Percentiles rank a stretch among this genome's conserved stretches.
phyloP scores from a whole-genome alignment of 495 filamentous ascomycete genomes.

The Aspergillus mulundensis region DNA sequence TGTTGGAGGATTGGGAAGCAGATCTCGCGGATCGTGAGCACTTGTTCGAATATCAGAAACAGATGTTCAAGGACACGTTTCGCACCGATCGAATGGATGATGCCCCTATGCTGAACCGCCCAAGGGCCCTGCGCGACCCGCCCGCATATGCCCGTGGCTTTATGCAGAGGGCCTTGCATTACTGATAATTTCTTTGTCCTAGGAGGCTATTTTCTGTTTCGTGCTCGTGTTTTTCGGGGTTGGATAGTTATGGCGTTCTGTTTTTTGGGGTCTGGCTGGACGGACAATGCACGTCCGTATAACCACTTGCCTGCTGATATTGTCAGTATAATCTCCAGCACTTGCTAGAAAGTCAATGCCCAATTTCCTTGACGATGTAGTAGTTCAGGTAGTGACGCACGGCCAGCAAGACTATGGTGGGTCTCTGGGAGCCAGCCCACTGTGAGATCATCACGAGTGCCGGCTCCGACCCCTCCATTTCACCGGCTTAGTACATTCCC shows the following conservation, averaged over 20 bases:
- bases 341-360: conserved; percentile 4
- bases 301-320: no score
- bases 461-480: conserved; percentile 11
- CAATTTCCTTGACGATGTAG: neutral
- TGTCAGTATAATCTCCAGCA: neutral
- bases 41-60: conserved; percentile 8
- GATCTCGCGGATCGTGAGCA: conserved; percentile 23
- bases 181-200: conserved; percentile 4
- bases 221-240: neutral
- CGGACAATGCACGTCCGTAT: neutral
- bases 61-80: conserved; percentile 4
- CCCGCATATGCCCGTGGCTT: conserved; percentile 18
- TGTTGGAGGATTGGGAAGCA: conserved; percentile 30
- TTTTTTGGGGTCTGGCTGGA: neutral
- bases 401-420: conserved; percentile 3
- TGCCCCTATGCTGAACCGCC: conserved; percentile 14
- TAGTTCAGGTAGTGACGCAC: conserved; percentile 13
- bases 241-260: no score
- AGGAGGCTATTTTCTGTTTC: neutral
- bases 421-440: neutral
- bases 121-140: conserved; percentile 17
- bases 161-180: conserved; percentile 8
- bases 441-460: neutral
- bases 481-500: conserved; percentile 1
- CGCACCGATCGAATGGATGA: conserved; percentile 12